Evolutionary conservation across 2,329 filamentous ascomycete genomes (phyloP).

Genomic region (Talaromyces sp.): DNA sequence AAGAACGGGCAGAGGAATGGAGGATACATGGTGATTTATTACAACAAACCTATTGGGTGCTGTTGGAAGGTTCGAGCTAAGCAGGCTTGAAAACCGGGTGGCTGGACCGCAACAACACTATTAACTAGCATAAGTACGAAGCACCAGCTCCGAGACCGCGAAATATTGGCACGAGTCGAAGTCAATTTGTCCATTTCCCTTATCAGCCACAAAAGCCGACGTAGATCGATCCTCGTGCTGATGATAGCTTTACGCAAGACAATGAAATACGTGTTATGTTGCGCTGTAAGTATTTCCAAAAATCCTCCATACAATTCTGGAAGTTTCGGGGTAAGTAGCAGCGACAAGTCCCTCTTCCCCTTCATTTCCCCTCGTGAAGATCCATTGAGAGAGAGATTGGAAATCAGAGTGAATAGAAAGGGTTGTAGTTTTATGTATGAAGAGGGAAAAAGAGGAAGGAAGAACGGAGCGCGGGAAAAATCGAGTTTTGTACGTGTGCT

Average conservation of each 20-base stretch:
- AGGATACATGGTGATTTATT: constrained; percentile 61
- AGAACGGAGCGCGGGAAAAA: constrained; percentile 14
- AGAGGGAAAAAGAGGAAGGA: constrained; percentile 24
- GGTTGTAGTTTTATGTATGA: constrained; percentile 35
- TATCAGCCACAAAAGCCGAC: background rate
- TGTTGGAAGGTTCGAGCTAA: constrained; percentile 54
- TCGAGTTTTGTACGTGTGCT: constrained; percentile 20
- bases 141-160: constrained; percentile 49
- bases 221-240: too few species aligned
- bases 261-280: constrained; percentile 6
- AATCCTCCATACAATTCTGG: constrained; percentile 37
- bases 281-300: constrained; percentile 43
- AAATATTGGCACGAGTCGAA: constrained; percentile 49
- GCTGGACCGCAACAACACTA: constrained; percentile 54
- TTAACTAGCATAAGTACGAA: constrained; percentile 51
- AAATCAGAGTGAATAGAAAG: constrained; percentile 45
- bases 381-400: constrained; percentile 29
- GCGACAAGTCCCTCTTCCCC: constrained; percentile 34
- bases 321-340: constrained; percentile 42
- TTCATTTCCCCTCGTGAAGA: constrained; percentile 42
- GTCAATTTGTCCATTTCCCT: constrained; percentile 41
- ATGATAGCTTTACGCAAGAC: too few species aligned
- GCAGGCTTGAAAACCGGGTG: constrained; percentile 59
- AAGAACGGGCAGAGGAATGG: constrained; percentile 43
- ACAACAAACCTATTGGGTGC: constrained; percentile 66